phyloP scores from a whole-genome alignment of 2,329 filamentous ascomycete genomes.

The Xylaria digitata region DNA sequence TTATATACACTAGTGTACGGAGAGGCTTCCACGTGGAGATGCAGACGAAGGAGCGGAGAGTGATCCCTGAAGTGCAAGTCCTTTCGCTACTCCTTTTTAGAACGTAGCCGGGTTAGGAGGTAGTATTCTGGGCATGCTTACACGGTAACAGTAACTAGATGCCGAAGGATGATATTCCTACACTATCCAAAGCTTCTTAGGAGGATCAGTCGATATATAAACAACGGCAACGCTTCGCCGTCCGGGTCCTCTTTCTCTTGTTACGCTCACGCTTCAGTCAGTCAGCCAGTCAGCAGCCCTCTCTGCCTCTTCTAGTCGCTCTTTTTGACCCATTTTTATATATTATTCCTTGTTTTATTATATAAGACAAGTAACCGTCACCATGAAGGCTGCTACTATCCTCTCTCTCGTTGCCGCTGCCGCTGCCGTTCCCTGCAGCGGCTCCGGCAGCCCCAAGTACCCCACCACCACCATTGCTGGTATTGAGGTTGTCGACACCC shows the following conservation, averaged over 20 bases:
- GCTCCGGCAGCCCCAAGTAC: constrained; percentile 14
- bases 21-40: neutral
- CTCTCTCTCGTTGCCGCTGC: constrained; percentile 25
- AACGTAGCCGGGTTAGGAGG: neutral
- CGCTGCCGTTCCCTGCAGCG: constrained; percentile 14
- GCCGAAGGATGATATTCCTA: constrained; percentile 14
- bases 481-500: constrained; percentile 39
- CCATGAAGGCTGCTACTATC: constrained; percentile 27
- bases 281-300: neutral
- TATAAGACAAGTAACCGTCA: constrained; percentile 15
- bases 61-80: constrained; percentile 7
- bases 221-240: constrained; percentile 11
- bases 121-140: neutral
- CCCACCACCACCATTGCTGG: constrained; percentile 36
- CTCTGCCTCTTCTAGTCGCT: constrained; percentile 28
- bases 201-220: constrained; percentile 18
- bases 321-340: constrained; percentile 17
- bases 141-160: neutral
- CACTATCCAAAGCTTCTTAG: neutral
- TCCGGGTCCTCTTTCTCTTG: neutral
- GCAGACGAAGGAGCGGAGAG: neutral
- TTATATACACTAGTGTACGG: neutral
- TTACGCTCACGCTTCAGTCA: constrained; percentile 4
- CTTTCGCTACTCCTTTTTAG: neutral
- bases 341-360: constrained; percentile 15